These are phyloP conservation scores for Auricularia sp. DNA, from an alignment of 768 basidiomycete genomes.

Conservation along the genomic window DNA sequence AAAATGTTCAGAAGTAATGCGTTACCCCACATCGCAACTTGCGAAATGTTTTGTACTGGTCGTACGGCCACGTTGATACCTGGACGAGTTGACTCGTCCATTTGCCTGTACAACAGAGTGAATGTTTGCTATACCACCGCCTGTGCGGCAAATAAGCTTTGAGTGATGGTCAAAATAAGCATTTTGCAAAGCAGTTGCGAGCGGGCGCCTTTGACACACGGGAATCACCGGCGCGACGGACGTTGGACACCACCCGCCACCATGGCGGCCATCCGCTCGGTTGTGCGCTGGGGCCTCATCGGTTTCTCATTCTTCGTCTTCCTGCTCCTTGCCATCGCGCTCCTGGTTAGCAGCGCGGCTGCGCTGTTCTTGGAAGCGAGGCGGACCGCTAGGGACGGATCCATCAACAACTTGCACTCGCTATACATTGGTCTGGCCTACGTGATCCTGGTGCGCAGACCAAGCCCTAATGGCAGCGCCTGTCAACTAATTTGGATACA, in stretches of 20 bases:
- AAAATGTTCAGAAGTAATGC: slow-evolving; percentile 5
- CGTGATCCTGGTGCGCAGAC: slow-evolving; percentile 41
- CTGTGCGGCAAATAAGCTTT: no score
- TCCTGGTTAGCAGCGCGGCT: slow-evolving; percentile 51
- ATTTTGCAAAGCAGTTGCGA: no score
- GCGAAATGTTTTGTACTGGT: not conserved
- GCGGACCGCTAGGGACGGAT: slow-evolving; percentile 43
- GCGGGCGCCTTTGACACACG: no score
- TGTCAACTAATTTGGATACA: not conserved
- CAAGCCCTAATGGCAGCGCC: not conserved
- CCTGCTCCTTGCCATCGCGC: slow-evolving; percentile 22
- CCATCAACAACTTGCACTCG: slow-evolving; percentile 51
- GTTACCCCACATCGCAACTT: not conserved
- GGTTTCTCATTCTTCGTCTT: slow-evolving; percentile 23
- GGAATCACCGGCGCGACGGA: no score
- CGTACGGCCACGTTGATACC: not conserved
- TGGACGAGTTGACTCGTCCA: not conserved
- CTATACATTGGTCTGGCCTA: slow-evolving; percentile 64
- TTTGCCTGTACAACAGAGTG: no score
- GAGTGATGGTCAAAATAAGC: no score
- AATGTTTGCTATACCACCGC: no score
- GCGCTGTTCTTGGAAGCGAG: slow-evolving; percentile 64
- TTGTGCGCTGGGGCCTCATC: slow-evolving; percentile 37
- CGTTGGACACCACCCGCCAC: slow-evolving; percentile 28
- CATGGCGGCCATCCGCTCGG: slow-evolving; percentile 45